phyloP scores from a whole-genome alignment of 345 rosid species.

The Linum tenue region DNA sequence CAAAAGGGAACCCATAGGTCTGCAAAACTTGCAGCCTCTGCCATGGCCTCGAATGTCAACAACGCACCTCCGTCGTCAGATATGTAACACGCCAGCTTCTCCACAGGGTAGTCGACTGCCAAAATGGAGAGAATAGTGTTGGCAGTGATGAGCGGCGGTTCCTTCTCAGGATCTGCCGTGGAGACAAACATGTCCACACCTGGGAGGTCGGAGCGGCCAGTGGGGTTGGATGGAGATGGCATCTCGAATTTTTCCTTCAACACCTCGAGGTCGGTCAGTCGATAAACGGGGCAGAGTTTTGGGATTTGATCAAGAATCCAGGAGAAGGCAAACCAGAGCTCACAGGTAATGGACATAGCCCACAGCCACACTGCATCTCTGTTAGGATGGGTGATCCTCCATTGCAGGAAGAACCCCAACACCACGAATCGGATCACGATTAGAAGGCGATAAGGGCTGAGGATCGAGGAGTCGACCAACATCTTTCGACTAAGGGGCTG shows the following conservation, averaged over 20 bases:
- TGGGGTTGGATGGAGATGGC: slow-evolving; percentile 85
- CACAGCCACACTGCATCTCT: slow-evolving; percentile 83
- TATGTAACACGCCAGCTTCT: slow-evolving; percentile 67
- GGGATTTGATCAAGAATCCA: slow-evolving; percentile 94
- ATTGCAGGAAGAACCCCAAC: slow-evolving; percentile 60
- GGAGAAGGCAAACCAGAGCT: slow-evolving; percentile 87
- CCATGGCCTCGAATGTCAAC: slow-evolving; percentile 92
- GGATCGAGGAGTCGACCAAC: slow-evolving; percentile 43
- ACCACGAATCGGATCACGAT: slow-evolving; percentile 50
- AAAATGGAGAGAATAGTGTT: slow-evolving; percentile 84
- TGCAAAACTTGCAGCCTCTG: slow-evolving; percentile 93
- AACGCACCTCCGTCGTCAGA: slow-evolving; percentile 98
- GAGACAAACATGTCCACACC: slow-evolving; percentile 83
- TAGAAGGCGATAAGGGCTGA: slow-evolving; percentile 82
- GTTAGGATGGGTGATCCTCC: slow-evolving; percentile 75
- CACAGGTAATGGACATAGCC: slow-evolving; percentile 74
- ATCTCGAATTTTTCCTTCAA: slow-evolving; percentile 79
- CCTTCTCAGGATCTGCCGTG: slow-evolving; percentile 94
- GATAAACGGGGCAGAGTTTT: slow-evolving; percentile 68
- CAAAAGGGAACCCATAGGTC: slow-evolving; percentile 95
- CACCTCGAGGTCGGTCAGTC: slow-evolving; percentile 71
- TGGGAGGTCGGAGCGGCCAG: slow-evolving; percentile 87
- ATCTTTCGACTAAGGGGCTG: slow-evolving; percentile 61
- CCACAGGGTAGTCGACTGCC: slow-evolving; percentile 84
- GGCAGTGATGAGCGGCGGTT: slow-evolving; percentile 80